These are phyloP conservation scores for Fusarium redolens DNA, from an alignment of 2,329 filamentous ascomycete genomes.

Conservation along the genomic window DNA sequence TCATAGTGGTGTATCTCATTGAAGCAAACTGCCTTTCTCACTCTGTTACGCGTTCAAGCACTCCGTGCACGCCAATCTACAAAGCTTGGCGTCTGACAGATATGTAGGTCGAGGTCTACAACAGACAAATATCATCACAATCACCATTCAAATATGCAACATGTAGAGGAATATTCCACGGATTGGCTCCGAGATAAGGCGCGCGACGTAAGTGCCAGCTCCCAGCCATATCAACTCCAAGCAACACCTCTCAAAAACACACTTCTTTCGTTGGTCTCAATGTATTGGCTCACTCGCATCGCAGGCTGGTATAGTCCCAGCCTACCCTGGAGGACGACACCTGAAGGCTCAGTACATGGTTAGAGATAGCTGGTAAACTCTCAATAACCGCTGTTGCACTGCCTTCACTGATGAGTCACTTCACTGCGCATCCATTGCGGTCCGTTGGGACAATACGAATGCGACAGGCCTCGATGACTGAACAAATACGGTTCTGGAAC, in stretches of 20 bases:
- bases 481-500: slow-evolving; percentile 13
- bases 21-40: background rate
- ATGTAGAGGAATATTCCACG: background rate
- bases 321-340: background rate
- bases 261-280: background rate
- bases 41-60: too few species aligned
- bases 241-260: too few species aligned
- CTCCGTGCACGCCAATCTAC: too few species aligned
- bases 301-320: background rate
- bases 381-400: background rate
- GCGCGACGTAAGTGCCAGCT: background rate
- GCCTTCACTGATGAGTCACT: background rate
- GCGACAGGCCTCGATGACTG: background rate
- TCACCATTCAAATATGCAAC: background rate
- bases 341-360: background rate
- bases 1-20: background rate
- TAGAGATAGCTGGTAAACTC: background rate
- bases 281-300: background rate
- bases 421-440: background rate
- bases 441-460: slow-evolving; percentile 8
- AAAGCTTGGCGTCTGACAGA: background rate
- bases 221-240: background rate
- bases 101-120: background rate
- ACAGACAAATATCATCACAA: background rate
- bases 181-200: background rate